phyloP scores from a whole-genome alignment of 1,139 yeast species.

The Hyphopichia khmerensis region DNA sequence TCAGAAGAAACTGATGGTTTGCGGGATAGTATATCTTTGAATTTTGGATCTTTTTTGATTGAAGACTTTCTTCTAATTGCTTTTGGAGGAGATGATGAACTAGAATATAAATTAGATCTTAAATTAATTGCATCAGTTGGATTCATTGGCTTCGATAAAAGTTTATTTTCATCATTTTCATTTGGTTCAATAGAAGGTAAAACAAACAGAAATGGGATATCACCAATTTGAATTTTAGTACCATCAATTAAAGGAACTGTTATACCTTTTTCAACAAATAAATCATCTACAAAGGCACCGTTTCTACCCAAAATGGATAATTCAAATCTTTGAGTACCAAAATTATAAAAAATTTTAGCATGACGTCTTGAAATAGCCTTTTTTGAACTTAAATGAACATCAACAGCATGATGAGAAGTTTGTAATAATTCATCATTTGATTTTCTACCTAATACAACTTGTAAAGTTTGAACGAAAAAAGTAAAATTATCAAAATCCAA shows the following conservation, averaged over 20 bases:
- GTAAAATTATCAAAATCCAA: constrained; percentile 90
- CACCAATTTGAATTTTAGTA: constrained; percentile 89
- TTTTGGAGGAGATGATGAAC: constrained; percentile 20
- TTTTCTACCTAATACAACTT: constrained; percentile 86
- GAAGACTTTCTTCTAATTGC: constrained; percentile 2
- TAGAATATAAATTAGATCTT: constrained; percentile 42
- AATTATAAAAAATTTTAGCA: constrained; percentile 92
- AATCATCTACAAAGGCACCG: constrained; percentile 93
- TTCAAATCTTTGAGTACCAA: constrained; percentile 92
- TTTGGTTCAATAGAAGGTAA: constrained; percentile 55
- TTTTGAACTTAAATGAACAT: constrained; percentile 86
- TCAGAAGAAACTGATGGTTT: not conserved
- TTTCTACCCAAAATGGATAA: constrained; percentile 87
- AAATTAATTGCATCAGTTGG: constrained; percentile 56
- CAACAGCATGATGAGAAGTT: constrained; percentile 61
- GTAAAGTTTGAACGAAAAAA: constrained; percentile 93
- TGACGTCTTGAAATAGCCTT: constrained; percentile 92
- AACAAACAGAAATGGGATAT: constrained; percentile 82
- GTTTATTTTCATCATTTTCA: constrained; percentile 21
- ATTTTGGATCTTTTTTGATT: constrained; percentile 1
- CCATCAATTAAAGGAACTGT: constrained; percentile 83
- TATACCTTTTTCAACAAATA: constrained; percentile 82
- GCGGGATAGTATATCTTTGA: not conserved
- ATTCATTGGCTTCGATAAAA: constrained; percentile 38
- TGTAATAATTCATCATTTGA: constrained; percentile 67